Base-by-base conservation (phyloP, 345 rosid genomes). In the Linum usitatissimum region DNA sequence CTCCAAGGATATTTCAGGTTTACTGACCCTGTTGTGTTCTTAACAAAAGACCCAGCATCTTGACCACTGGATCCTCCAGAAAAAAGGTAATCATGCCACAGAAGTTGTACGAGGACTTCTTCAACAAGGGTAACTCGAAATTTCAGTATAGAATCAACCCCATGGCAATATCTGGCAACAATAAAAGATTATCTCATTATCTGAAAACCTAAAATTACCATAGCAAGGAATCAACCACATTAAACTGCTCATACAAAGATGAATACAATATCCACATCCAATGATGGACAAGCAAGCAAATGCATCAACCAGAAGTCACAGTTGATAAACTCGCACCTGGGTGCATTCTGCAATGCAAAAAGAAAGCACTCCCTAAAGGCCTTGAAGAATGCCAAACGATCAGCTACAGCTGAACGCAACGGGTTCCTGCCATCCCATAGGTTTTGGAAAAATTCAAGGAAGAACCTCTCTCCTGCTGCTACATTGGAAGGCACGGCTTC, bases 281-380 rank as follows among this genome's bases (percentile, higher is more conserved):
- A 6, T 6, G 61, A 20, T 30, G 57, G 18, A 53, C 56, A 42
- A 45, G 14, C 5, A 17, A 62, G 18, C 36, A 64, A 62, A 17
- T 48, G 62, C 20, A 64, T 69, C 30, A 36, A 57, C 30, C 59
- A 67, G 45, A 57, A 55, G 28, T 55, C 60, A 56, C 3, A 59
- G 5, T 21, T 64, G 18, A 68, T 56, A 36, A 70, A 45, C 36
- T 63, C 77, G 23, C 64, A 86, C 93, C 87, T 84, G 65, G 94
- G 80, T 66, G 84, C 76, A 75, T 86, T 90, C 64, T 13, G 79
- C 68, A 93, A 75, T 65, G 80, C 97, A 95, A 93, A 93, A 64
- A 84, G 73, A 68, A 85, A 87, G 69, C 99, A 93, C 64, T 93
- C 97, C 63, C 71, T 83, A 65, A 86, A 72, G 67, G 96, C 90